A percentile compares a stretch with the other conserved stretches of the same genome.
Evolutionary conservation across 1,284 basidiomycete species (phyloP).

Genomic region (Takashimella koratensis): DNA sequence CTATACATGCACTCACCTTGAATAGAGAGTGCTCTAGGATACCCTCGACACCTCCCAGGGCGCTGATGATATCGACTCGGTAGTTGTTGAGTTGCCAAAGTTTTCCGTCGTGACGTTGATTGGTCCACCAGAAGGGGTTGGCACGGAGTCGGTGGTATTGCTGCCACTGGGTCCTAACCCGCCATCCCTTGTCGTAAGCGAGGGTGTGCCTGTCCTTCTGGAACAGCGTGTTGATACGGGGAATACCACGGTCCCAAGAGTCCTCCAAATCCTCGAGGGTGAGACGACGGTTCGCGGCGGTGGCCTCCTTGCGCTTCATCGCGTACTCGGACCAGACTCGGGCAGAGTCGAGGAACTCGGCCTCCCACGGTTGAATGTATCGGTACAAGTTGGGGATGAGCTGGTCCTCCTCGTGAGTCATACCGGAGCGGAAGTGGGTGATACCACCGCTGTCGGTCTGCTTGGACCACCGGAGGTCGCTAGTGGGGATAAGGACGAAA

Average conservation of each 20-base stretch:
- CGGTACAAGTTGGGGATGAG: constrained; percentile 97
- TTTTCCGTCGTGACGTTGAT: constrained; percentile 95
- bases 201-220: constrained; percentile 96
- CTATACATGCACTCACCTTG: constrained; percentile 63
- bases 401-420: constrained; percentile 92
- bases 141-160: constrained; percentile 79
- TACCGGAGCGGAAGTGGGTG: constrained; percentile 95
- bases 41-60: constrained; percentile 78
- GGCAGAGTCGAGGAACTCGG: constrained; percentile 95
- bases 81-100: constrained; percentile 98
- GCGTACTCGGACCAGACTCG: constrained; percentile 99
- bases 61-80: constrained; percentile 98
- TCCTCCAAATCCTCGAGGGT: constrained; percentile 97
- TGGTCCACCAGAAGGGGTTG: constrained; percentile 99
- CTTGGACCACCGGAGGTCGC: constrained; percentile 95
- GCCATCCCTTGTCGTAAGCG: constrained; percentile 96
- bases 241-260: constrained; percentile 95
- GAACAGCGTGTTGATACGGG: constrained; percentile 51
- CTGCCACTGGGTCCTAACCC: constrained; percentile 93
- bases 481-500: constrained; percentile 95
- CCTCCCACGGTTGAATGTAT: constrained; percentile 98
- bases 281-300: constrained; percentile 91
- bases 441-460: constrained; percentile 93
- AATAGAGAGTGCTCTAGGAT: constrained; percentile 97
- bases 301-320: constrained; percentile 98